phyloP scores from a whole-genome alignment of 1,284 basidiomycete species.

The Apiotrichum brassicae region DNA sequence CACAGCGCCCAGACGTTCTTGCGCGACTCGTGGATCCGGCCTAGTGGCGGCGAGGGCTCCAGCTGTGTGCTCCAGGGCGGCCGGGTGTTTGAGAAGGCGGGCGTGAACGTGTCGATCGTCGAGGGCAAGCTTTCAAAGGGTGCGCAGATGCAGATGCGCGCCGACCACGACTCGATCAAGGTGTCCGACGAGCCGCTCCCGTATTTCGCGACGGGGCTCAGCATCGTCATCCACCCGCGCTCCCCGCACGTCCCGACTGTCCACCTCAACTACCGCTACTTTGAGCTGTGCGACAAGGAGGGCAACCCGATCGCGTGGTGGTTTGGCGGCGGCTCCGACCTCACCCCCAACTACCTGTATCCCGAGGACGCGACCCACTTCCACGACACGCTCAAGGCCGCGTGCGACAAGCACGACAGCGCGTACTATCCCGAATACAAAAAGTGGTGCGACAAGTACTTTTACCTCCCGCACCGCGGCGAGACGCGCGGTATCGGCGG shows the following conservation, averaged over 20 bases:
- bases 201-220: conserved; percentile 89
- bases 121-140: conserved; percentile 80
- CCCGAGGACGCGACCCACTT: conserved; percentile 82
- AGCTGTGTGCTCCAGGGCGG: conserved; percentile 80
- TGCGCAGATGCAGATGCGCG: conserved; percentile 89
- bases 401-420: conserved; percentile 67
- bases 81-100: conserved; percentile 83
- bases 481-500: conserved; percentile 90
- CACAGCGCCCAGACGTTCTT: conserved; percentile 57
- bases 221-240: conserved; percentile 85
- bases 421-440: conserved; percentile 78
- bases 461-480: conserved; percentile 83
- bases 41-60: conserved; percentile 71
- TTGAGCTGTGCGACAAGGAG: conserved; percentile 69
- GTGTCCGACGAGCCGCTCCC: conserved; percentile 66
- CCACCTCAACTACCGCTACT: conserved; percentile 97
- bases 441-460: conserved; percentile 96
- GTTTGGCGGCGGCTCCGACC: conserved; percentile 96
- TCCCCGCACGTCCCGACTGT: conserved; percentile 90
- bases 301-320: conserved; percentile 78
- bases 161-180: conserved; percentile 65
- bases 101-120: conserved; percentile 91
- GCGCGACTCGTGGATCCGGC: conserved; percentile 78
- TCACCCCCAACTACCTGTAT: conserved; percentile 91
- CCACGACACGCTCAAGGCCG: conserved; percentile 69